Evolutionary conservation across 2,329 filamentous ascomycete genomes (phyloP).

Genomic region (Nakataea oryzae): DNA sequence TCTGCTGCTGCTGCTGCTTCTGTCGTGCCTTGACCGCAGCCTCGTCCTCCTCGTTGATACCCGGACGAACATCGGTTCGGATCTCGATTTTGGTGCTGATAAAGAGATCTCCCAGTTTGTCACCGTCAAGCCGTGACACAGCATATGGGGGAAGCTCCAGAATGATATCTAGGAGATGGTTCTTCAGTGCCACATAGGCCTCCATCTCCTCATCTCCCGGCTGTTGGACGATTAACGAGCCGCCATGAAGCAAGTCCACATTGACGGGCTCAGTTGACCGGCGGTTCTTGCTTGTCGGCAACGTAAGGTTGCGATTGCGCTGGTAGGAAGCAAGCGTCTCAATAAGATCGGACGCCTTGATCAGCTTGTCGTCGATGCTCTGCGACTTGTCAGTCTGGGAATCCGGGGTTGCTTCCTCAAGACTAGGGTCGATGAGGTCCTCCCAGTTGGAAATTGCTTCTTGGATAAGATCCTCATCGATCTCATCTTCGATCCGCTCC

Average conservation of each 20-base stretch:
- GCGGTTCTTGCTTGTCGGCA: constrained; percentile 53
- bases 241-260: constrained; percentile 57
- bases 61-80: constrained; percentile 61
- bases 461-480: constrained; percentile 42
- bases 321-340: constrained; percentile 71
- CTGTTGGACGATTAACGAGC: constrained; percentile 51
- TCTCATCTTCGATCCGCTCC: constrained; percentile 21
- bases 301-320: constrained; percentile 62
- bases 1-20: constrained; percentile 11
- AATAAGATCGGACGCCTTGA: constrained; percentile 65
- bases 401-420: constrained; percentile 34
- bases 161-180: constrained; percentile 64
- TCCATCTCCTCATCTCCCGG: constrained; percentile 45
- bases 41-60: constrained; percentile 78
- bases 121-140: constrained; percentile 75
- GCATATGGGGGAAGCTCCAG: constrained; percentile 72
- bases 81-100: constrained; percentile 72
- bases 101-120: constrained; percentile 72
- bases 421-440: constrained; percentile 45
- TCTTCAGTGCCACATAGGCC: constrained; percentile 64
- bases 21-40: constrained; percentile 33
- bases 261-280: constrained; percentile 52
- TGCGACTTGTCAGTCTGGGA: constrained; percentile 36
- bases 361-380: constrained; percentile 58
- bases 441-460: constrained; percentile 50